A percentile compares a stretch with the other conserved stretches of the same genome.
Conservation (phyloP, 306 rosid species). For the Dryas drummondii region DNA sequence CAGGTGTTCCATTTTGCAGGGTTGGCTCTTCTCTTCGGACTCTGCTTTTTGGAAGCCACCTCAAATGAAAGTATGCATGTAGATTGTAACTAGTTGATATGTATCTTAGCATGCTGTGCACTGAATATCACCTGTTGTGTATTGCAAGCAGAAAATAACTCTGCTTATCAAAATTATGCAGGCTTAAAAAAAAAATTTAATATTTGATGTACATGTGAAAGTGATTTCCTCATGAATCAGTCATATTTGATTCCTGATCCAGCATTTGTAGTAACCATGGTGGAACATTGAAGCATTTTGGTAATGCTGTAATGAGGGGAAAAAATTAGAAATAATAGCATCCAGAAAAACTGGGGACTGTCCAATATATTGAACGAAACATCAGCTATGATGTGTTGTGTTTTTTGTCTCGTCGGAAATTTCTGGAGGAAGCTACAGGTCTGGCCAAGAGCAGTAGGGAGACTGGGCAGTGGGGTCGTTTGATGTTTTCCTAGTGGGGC, state of each 20-base stretch:
- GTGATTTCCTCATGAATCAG: neutral
- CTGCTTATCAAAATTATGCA: neutral
- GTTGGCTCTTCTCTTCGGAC: slow-evolving; percentile 95
- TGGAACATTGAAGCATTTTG: neutral
- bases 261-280: neutral
- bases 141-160: neutral
- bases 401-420: too few relatives aligned
- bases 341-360: neutral
- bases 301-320: neutral
- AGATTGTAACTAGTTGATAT: neutral
- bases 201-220: neutral
- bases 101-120: neutral
- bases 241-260: neutral
- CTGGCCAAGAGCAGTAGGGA: too few relatives aligned
- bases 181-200: neutral
- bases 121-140: neutral
- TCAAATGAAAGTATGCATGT: slow-evolving; percentile 73
- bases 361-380: neutral
- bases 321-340: neutral
- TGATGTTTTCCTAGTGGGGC: too few relatives aligned
- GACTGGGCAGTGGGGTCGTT: too few relatives aligned
- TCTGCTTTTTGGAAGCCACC: slow-evolving; percentile 90
- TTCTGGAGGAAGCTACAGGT: too few relatives aligned
- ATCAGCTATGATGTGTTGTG: neutral
- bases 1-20: slow-evolving; percentile 46